A percentile compares a stretch with the other conserved stretches of the same genome.
Conservation (phyloP, 306 rosid species). For the Glycine soja region DNA sequence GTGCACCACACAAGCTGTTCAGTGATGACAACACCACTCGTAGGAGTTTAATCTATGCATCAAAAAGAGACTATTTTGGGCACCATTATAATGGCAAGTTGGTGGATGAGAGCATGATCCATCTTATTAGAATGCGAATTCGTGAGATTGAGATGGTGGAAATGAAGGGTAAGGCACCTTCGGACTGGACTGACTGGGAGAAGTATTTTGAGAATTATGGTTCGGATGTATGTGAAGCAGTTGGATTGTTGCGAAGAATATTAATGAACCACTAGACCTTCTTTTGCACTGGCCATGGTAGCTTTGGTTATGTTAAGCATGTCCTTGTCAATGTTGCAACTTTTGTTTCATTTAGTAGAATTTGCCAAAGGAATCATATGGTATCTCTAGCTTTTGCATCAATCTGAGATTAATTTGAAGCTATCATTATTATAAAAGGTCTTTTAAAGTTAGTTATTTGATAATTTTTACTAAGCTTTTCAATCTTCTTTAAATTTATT, state of each 20-base stretch:
- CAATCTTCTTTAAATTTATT: too few relatives aligned
- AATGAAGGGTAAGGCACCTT: constrained; percentile 24
- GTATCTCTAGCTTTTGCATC: neutral
- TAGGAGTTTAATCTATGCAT: constrained; percentile 40
- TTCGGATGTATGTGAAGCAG: constrained; percentile 49
- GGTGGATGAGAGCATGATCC: constrained; percentile 67
- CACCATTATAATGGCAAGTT: constrained; percentile 57
- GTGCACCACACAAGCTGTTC: neutral
- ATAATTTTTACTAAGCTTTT: too few relatives aligned
- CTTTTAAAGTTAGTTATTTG: too few relatives aligned
- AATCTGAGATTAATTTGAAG: neutral
- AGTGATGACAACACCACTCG: neutral
- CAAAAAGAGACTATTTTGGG: constrained; percentile 48
- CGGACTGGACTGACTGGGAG: constrained; percentile 71
- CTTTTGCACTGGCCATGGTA: constrained; percentile 49
- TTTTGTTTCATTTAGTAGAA: constrained; percentile 44
- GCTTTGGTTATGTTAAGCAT: constrained; percentile 45
- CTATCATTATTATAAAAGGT: too few relatives aligned
- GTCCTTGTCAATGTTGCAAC: constrained; percentile 43
- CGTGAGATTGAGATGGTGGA: constrained; percentile 53
- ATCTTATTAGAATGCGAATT: constrained; percentile 62
- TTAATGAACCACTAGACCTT: constrained; percentile 66
- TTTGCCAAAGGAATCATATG: constrained; percentile 41
- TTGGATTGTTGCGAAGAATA: constrained; percentile 61
- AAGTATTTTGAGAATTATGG: constrained; percentile 50